Conservation (phyloP, 2,329 filamentous ascomycete species). For the Chaetomium sp. region DNA sequence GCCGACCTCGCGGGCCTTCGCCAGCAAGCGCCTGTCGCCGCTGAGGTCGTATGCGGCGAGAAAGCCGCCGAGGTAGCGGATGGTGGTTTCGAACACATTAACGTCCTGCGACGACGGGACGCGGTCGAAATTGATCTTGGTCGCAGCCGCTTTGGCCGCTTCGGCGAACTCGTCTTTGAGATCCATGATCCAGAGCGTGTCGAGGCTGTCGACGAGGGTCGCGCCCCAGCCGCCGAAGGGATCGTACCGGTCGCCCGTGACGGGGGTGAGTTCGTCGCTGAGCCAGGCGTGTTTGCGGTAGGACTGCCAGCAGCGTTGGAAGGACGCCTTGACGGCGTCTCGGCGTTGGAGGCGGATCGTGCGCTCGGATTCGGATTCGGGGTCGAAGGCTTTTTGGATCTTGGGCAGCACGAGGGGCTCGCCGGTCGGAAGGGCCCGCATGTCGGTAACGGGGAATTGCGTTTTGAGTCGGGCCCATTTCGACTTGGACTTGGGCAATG, state of each 20-base stretch:
- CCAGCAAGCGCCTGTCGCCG: constrained; percentile 35
- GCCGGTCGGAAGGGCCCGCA: constrained; percentile 12
- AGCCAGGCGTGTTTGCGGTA: constrained; percentile 60
- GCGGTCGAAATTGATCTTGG: constrained; percentile 54
- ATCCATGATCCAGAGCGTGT: constrained; percentile 69
- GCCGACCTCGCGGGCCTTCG: constrained; percentile 40
- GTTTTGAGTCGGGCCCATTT: constrained; percentile 10
- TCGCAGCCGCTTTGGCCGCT: constrained; percentile 49
- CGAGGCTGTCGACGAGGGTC: constrained; percentile 60
- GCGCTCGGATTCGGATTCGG: constrained; percentile 12
- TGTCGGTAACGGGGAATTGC: constrained; percentile 10
- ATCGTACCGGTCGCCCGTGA: constrained; percentile 46
- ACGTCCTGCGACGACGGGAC: constrained; percentile 41
- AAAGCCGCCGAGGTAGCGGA: constrained; percentile 64
- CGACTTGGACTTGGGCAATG: neutral
- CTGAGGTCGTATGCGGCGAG: constrained; percentile 65
- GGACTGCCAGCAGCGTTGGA: constrained; percentile 41
- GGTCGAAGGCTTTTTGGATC: constrained; percentile 12
- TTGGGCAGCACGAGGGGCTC: constrained; percentile 13
- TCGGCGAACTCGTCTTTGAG: constrained; percentile 58
- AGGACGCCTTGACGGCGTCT: constrained; percentile 10
- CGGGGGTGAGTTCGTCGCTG: constrained; percentile 55
- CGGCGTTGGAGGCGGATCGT: constrained; percentile 11
- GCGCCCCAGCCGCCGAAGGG: constrained; percentile 62
- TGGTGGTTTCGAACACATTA: constrained; percentile 65